Evolutionary conservation across 495 filamentous ascomycete species (phyloP).

Genomic region (Talaromyces liani): DNA sequence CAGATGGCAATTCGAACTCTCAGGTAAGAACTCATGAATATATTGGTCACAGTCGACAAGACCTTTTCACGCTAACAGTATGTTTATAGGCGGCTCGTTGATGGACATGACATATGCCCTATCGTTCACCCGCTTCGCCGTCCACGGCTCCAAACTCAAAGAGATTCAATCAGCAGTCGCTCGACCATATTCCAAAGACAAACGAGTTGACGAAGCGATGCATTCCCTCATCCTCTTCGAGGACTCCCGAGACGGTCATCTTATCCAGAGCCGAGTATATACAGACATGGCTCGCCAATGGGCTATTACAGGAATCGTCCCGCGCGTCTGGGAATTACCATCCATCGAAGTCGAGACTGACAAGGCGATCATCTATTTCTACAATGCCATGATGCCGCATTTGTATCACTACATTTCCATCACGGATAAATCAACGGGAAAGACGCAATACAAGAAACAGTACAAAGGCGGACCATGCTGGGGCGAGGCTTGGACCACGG

Average conservation of each 20-base stretch:
- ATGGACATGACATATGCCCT: constrained; percentile 21
- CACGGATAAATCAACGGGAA: constrained; percentile 21
- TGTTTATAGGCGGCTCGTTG: constrained; percentile 15
- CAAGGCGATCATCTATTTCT: constrained; percentile 27
- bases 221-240: constrained; percentile 19
- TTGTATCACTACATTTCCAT: constrained; percentile 32
- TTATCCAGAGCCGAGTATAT: constrained; percentile 17
- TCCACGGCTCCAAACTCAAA: constrained; percentile 11
- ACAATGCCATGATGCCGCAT: constrained; percentile 30
- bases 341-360: constrained; percentile 27
- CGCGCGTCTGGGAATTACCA: constrained; percentile 25
- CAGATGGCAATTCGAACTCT: constrained; percentile 44
- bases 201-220: constrained; percentile 27
- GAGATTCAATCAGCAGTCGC: constrained; percentile 12
- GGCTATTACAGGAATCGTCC: constrained; percentile 14
- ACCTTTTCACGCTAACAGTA: neutral
- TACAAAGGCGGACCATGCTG: constrained; percentile 10
- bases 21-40: constrained; percentile 22
- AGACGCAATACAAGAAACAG: constrained; percentile 14
- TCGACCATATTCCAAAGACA: constrained; percentile 14
- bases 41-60: too few species aligned
- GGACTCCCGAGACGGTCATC: constrained; percentile 6
- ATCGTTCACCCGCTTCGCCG: constrained; percentile 18
- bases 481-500: constrained; percentile 6
- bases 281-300: constrained; percentile 20